Base-by-base conservation (phyloP, 2,329 filamentous ascomycete species). In the Chalara sp. region DNA sequence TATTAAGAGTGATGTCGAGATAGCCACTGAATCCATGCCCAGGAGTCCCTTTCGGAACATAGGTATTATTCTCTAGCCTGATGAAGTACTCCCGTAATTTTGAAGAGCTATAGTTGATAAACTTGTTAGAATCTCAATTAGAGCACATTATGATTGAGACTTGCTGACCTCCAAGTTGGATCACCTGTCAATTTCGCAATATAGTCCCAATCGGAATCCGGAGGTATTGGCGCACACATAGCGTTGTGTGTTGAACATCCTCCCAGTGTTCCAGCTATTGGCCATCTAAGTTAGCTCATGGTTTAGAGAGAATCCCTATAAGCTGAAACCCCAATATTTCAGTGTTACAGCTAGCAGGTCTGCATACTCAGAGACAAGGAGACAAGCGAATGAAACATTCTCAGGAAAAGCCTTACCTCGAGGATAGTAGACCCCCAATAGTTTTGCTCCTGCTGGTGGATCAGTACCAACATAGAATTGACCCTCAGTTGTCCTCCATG, bases 1-100 rank as follows among this genome's bases (percentile, higher is more conserved):
- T 46, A 28, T 56, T 57, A 6, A 54, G 35, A 21, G 29, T 50
- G 10, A 55, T 57, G 11, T 54, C 53, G 5, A 75, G 60, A 61
- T 65, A 62, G 12, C 61, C 61, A 42, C 53, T 50, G 30, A 55
- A 61, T 5, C 60, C 60, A 49, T 62, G 59, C 4, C 60, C 56
- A 5, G 44, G 44, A 29, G 67, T 66, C 6, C 64, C 66, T 11
- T 61, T 60, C 0, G 69, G 62, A 0, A 72, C 58, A 49, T 74
- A 73, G 48, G 69, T 65, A 56, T 72, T 71, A 32, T 67, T 65
- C 58, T 76, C 74, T 5, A 76, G 55, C 31, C 65, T 63, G 48
- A 63, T 51, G 43, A 75, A 74, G 53, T 74, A 68, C 5, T 64
- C 51, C 6, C 67, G 63, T 70, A 76, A 75, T 31, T 68, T 66